Conservation (phyloP, 2,329 filamentous ascomycete species). For the Periconia macrospinosa region DNA sequence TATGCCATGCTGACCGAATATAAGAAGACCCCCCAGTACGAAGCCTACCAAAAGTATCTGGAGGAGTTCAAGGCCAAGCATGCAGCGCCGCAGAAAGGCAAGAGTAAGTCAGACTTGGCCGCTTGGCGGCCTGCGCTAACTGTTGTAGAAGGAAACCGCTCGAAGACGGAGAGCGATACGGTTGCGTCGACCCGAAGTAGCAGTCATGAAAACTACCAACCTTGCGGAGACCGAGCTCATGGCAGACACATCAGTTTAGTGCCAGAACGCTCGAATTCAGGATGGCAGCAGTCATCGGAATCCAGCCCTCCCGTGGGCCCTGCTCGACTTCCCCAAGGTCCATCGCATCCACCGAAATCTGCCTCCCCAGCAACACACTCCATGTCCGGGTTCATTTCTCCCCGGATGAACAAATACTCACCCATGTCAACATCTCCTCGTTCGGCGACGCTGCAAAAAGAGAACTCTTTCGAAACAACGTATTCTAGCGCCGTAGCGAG, state of each 20-base stretch:
- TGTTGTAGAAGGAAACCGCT: constrained; percentile 46
- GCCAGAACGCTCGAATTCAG: constrained; percentile 20
- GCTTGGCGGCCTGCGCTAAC: constrained; percentile 13
- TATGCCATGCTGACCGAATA: constrained; percentile 73
- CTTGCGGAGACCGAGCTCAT: constrained; percentile 23
- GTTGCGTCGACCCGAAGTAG: constrained; percentile 33
- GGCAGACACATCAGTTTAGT: constrained; percentile 32
- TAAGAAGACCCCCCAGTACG: constrained; percentile 73
- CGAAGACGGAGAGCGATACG: constrained; percentile 46
- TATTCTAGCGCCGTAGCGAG: constrained; percentile 18
- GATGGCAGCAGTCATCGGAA: constrained; percentile 23
- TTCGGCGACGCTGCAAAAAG: constrained; percentile 27
- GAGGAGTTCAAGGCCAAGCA: constrained; percentile 79
- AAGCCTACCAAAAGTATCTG: constrained; percentile 70
- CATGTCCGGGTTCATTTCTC: constrained; percentile 37
- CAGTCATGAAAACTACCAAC: constrained; percentile 22
- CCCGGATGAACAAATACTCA: constrained; percentile 36
- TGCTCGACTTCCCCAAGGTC: constrained; percentile 26
- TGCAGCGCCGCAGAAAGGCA: constrained; percentile 41
- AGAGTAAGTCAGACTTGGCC: constrained; percentile 4
- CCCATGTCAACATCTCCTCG: constrained; percentile 39
- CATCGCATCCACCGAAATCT: constrained; percentile 32
- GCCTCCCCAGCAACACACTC: constrained; percentile 36
- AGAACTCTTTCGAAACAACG: constrained; percentile 24
- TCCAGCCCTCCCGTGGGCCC: constrained; percentile 30